Evolutionary conservation across 495 filamentous ascomycete species (phyloP), one percentile per base, ranked within the genome.

Genomic region (Hypoxylon fragiforme): DNA sequence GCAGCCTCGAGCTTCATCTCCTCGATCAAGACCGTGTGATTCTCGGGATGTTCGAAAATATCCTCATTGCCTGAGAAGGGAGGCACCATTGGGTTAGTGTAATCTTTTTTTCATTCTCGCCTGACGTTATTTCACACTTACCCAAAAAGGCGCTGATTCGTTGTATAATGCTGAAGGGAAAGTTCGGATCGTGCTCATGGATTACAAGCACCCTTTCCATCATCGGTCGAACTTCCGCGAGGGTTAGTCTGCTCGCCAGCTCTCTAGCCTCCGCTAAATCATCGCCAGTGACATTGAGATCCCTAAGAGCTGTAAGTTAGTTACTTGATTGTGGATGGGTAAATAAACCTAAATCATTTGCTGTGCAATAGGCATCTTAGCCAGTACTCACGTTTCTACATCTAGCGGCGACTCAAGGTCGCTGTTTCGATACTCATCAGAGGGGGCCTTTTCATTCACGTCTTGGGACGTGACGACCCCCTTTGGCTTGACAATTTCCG

Each of bases 1-100:
- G 71, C 73, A 2, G 69, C 65, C 44, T 76, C 64, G 42, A 73
- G 64, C 53, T 74, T 76, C 62, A 76, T 73, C 54, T 74, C 71
- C 16, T 66, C 54, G 44, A 76, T 72, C 18, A 72, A 19, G 0
- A 60, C 44, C 31, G 62, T 54, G 21, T 76, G 57, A 26, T 69
- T 71, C 21, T 71, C 67, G n/a, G 73, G 71, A 16, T 72, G 49
- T 21, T 50, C 50, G 44, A 70, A 64, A 32, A 74, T 46, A 1
- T 63, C 64, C 3, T 73, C 63, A 26, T 73, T 72, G n/a, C 34
- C 72, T 72, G 30, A n/a, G 1, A 16, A 32, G 24, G 4, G 14
- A 9, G 18, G 34, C 4, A 28, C 24, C 24, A 28, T 28, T 28
- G 24, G 24, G 24, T 28, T 4, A 28, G 9, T 28, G 24, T 31